Percentiles rank a stretch among this genome's conserved stretches.
Conservation (phyloP, 768 basidiomycete genomes). For the Rhizopogon vesiculosus region DNA sequence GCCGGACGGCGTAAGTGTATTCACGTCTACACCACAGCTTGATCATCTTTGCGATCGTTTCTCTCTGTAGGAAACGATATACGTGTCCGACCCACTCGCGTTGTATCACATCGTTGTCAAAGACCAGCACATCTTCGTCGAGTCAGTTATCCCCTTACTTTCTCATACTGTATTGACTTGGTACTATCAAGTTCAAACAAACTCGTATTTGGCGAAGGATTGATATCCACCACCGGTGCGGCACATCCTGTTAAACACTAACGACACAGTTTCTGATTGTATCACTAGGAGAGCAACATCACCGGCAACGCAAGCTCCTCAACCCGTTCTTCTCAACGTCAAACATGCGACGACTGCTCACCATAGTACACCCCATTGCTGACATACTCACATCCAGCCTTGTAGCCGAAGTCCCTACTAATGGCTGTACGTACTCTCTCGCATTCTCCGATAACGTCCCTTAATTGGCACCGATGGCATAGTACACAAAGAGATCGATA, state of each 20-base stretch:
- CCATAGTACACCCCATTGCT: constrained; percentile 28
- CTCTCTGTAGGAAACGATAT: constrained; percentile 30
- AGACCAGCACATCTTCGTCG: constrained; percentile 43
- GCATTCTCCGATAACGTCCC: not conserved
- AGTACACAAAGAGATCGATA: constrained; percentile 25
- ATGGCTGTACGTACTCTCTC: constrained; percentile 19
- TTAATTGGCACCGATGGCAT: not conserved
- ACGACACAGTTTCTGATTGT: not conserved
- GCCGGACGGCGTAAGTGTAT: constrained; percentile 37
- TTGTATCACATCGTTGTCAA: constrained; percentile 45
- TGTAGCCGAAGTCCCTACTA: constrained; percentile 11
- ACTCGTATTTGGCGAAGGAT: constrained; percentile 1
- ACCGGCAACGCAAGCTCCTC: constrained; percentile 38
- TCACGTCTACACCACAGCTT: not conserved
- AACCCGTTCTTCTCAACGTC: constrained; percentile 39
- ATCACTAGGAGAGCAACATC: constrained; percentile 34
- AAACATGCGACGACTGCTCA: constrained; percentile 31
- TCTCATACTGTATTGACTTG: not conserved
- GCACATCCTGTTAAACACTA: not conserved
- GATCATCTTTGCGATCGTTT: not conserved
- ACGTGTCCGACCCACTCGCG: constrained; percentile 46
- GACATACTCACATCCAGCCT: constrained; percentile 17
- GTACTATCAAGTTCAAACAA: not conserved
- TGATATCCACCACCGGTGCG: not conserved
- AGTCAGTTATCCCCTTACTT: constrained; percentile 25